Conservation (phyloP, 2,329 filamentous ascomycete genomes). For the Decorospora gaudefroyi region DNA sequence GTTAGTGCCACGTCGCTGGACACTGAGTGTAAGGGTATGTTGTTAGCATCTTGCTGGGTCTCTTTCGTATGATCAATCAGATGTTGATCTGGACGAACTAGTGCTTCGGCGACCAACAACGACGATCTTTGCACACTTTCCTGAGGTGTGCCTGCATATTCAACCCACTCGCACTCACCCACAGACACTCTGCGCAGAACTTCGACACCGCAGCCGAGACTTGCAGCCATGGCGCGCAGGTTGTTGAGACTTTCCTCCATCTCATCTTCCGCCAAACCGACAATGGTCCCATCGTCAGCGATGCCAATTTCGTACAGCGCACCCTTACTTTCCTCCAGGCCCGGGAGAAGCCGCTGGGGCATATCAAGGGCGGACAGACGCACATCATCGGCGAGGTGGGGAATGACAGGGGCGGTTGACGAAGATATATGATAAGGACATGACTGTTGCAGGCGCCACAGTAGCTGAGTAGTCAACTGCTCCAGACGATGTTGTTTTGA, state of each 20-base stretch:
- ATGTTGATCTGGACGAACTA: slow-evolving; percentile 68
- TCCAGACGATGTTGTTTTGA: slow-evolving; percentile 82
- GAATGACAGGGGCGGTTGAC: slow-evolving; percentile 73
- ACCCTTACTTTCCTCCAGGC: slow-evolving; percentile 88
- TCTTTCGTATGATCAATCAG: slow-evolving; percentile 27
- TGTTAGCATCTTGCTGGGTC: slow-evolving; percentile 10
- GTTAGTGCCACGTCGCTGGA: not conserved
- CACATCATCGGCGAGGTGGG: slow-evolving; percentile 71
- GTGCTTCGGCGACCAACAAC: slow-evolving; percentile 86
- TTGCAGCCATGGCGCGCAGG: slow-evolving; percentile 86
- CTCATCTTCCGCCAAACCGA: slow-evolving; percentile 87
- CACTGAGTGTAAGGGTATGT: not conserved
- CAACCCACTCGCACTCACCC: slow-evolving; percentile 78
- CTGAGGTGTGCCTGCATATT: slow-evolving; percentile 48
- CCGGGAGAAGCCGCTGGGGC: slow-evolving; percentile 64
- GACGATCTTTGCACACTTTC: slow-evolving; percentile 48
- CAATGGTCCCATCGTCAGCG: slow-evolving; percentile 87
- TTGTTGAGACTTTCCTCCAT: slow-evolving; percentile 88
- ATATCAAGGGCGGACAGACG: slow-evolving; percentile 62
- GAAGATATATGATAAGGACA: slow-evolving; percentile 86
- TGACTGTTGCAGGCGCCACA: slow-evolving; percentile 95
- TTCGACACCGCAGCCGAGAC: slow-evolving; percentile 82
- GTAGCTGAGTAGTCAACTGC: slow-evolving; percentile 88
- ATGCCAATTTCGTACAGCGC: slow-evolving; percentile 97
- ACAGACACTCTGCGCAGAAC: slow-evolving; percentile 81